Percentiles rank a stretch among this genome's conserved stretches.
Evolutionary conservation across 179 eudicot species (phyloP).

Genomic region (Corrigiola litoralis): DNA sequence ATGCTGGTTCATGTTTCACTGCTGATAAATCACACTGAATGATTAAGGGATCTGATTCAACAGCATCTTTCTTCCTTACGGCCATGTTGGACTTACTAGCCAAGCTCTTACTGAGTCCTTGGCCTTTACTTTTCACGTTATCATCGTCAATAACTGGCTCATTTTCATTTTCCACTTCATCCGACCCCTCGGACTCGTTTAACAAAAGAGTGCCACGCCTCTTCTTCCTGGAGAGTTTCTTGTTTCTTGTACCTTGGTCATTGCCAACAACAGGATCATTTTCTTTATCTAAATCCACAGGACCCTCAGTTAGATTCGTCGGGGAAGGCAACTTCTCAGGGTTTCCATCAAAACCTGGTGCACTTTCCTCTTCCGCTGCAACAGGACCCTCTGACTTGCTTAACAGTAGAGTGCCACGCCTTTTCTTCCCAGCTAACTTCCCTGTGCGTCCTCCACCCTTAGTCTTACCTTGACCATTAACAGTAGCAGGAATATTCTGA

Average conservation of each 20-base stretch:
- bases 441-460: conserved; percentile 5
- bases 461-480: conserved; percentile 4
- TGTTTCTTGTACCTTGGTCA: conserved; percentile 9
- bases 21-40: not conserved
- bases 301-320: not conserved
- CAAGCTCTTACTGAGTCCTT: conserved; percentile 9
- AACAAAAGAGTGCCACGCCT: conserved; percentile 26
- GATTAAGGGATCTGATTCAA: not conserved
- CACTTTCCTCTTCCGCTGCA: conserved; percentile 48
- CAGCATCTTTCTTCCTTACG: conserved; percentile 17
- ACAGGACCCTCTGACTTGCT: conserved; percentile 21
- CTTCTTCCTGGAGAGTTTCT: conserved; percentile 26
- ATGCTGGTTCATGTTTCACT: conserved; percentile 43
- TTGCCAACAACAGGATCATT: conserved; percentile 6
- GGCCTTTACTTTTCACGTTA: conserved; percentile 25
- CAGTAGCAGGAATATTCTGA: conserved; percentile 13
- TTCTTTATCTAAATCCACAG: conserved; percentile 2
- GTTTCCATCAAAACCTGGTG: conserved; percentile 21
- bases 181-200: conserved; percentile 23
- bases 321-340: conserved; percentile 5
- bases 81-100: conserved; percentile 24
- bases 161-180: conserved; percentile 43
- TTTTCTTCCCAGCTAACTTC: conserved; percentile 25
- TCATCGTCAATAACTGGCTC: conserved; percentile 23
- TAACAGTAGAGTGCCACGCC: conserved; percentile 21